Base-by-base conservation (phyloP, 768 basidiomycete genomes). In the Pisolithus albus region DNA sequence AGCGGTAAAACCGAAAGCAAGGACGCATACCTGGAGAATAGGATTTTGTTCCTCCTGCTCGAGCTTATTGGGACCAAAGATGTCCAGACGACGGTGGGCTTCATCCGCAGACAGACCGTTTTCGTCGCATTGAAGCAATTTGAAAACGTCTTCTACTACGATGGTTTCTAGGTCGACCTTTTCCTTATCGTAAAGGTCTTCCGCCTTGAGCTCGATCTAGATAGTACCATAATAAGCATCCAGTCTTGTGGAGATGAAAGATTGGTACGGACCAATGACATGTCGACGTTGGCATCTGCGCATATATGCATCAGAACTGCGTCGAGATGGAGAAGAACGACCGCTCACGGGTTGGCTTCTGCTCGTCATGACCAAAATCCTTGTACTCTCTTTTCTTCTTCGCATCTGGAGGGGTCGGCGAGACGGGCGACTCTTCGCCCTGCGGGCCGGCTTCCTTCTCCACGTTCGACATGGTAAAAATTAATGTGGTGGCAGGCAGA, bases 141-240 rank as follows among this genome's bases (percentile, higher is more conserved):
- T 90, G 79, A 96, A 92, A 68, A 97, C 94, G 63, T 97, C 95
- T 60, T 92, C 92, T 67, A 98, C 88, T 57, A 91, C 86, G 60
- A 98, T 86, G 19, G 92, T 94, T 77, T 97, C 95, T 53, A 98
- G 78, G 72, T 98, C 95, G 72, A 98, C 95, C 76, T 98, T 98
- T 73, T 98, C 95, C 75, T 95, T 95, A 72, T 96, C 93, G 69
- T 96, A 97, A 46, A 93, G 72, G 68, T 94, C 92, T 70, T 93
- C 92, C 4, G 91, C 90, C 68, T 84, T 92, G 60, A 94, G 79
- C 71, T 92, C 87, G 54, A 94, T 93, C 81, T 76, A 50, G 23
- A 40, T 37, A 24, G 28, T 4, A n/a, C 51, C 18, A 21, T 18
- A 15, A 59, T 28, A 4, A 19, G 41, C 13, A 42, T 2, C n/a